A percentile compares a stretch with the other conserved stretches of the same genome.
Conservation (phyloP, 2,329 filamentous ascomycete genomes). For the Penicillium sp. region DNA sequence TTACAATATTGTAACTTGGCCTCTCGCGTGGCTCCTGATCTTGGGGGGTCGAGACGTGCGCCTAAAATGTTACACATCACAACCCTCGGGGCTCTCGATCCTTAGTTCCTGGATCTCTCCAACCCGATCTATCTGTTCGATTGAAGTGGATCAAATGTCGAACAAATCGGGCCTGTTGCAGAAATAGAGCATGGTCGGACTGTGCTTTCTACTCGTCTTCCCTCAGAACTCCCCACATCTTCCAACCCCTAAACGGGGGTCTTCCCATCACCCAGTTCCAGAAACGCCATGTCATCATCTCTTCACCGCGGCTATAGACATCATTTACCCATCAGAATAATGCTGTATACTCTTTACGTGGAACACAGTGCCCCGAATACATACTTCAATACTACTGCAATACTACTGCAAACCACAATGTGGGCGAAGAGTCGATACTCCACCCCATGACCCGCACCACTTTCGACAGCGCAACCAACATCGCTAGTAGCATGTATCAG, state of each 20-base stretch:
- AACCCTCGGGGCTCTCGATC: constrained; percentile 8
- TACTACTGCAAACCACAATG: not conserved
- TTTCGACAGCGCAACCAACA: not conserved
- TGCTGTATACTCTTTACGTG: not conserved
- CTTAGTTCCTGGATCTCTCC: constrained; percentile 13
- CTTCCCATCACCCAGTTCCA: constrained; percentile 7
- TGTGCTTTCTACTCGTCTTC: not conserved
- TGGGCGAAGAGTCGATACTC: not conserved
- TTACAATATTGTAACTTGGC: not conserved
- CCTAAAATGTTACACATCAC: constrained; percentile 21
- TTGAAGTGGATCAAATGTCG: constrained; percentile 6
- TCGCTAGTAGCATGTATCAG: constrained; percentile 1
- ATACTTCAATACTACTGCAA: not conserved
- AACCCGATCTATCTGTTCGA: constrained; percentile 16
- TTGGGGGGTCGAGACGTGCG: not conserved
- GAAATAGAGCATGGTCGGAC: not conserved
- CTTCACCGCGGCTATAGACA: constrained; percentile 1
- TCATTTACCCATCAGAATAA: not conserved
- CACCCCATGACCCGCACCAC: not conserved
- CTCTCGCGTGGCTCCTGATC: constrained; percentile 11
- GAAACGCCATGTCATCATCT: constrained; percentile 6
- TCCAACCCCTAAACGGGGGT: constrained; percentile 5
- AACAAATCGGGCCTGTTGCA: not conserved
- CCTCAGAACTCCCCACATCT: constrained; percentile 11
- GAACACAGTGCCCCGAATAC: not conserved